Evolutionary conservation across 805 yeast genomes (phyloP), one percentile per base, ranked within the genome.

Genomic region (Crinitomyces ghanaensis): DNA sequence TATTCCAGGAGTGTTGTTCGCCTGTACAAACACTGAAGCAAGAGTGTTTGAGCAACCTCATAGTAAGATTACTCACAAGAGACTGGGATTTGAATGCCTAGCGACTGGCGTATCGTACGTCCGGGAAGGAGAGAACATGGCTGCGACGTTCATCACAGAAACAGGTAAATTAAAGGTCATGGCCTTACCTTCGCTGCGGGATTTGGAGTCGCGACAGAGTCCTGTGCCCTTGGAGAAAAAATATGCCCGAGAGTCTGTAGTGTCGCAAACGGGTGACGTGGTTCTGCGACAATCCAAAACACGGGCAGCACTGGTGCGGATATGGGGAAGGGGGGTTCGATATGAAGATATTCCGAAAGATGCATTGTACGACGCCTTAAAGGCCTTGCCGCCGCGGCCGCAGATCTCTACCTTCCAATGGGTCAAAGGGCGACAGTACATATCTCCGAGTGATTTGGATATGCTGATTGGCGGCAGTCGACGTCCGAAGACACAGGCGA

Each of bases 301-400:
- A 1, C 77, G 74, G 40, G 74, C 72, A 3, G 66, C 61, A 0
- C 45, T 77, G 30, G 52, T 74, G 5, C 64, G 69, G 19, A 57
- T 74, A 2, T 59, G 70, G 51, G 72, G 74, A 2, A 48, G 54
- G 14, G 67, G 68, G 14, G 38, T 40, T 24, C 33, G 34, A 28
- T 47, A 42, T 6, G 50, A 44, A n/a, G 46, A 46, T 16, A 54
- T 42, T 12, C 39, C 41, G 2, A 52, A 62, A 1, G 94, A 82
- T 52, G 57, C 66, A 2, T 57, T 91, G 22, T 86, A 77, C 58
- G 78, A 81, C 48, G 77, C 72, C 17, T 70, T 73, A 40, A 65
- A 79, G 28, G 59, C 68, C 4, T 68, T 78, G 14, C 93, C 95
- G 2, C 70, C 72, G 20, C 66, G 97, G 30, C 99, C 98, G 2